Evolutionary conservation across 1,284 basidiomycete species (phyloP), one percentile per base, ranked within the genome.

Genomic region (Microbotryum scabiosae): DNA sequence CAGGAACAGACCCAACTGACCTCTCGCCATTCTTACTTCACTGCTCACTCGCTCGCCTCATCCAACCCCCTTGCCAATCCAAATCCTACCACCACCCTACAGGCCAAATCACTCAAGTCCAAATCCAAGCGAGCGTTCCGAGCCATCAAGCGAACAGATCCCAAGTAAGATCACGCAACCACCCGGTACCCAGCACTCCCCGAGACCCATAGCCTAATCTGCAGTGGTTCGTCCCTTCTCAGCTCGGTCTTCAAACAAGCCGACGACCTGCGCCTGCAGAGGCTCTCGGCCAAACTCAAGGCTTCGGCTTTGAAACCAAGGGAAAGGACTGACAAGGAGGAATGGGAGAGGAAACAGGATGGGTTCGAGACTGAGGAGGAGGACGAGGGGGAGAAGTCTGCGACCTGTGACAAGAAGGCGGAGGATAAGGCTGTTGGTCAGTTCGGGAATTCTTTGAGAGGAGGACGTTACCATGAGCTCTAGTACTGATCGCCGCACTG

Each of bases 71-170:
- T 6, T 21, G 16, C 46, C 18, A 18, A 5, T 25, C 8, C 59
- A 30, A 41, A 46, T 51, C 51, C 48, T 5, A 30, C 30, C 53
- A 47, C 30, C 45, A 49, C 50, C 65, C 62, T 73, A 69, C 48
- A 94, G 93, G 92, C 89, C 61, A 97, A 97, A 80, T 92, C 90
- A 48, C 82, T 87, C 56, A 83, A 92, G 73, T 89, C 90, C 21
- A 94, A 92, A 78, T 81, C 83, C 65, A 96, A 96, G 77, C 85
- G 90, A 56, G 79, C 84, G 41, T 88, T 85, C 73, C 84, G 93
- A 65, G 81, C 85, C 18, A 86, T 87, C 72, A 97, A 96, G 78
- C 85, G 94, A 63, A 81, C 84, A 73, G 80, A 84, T 57, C 84
- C 69, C 32, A 71, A 71, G 57, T 70, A 86, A 54, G 84, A 88